phyloP scores from a whole-genome alignment of 768 basidiomycete genomes.

The Sarcomyxa edulis region DNA sequence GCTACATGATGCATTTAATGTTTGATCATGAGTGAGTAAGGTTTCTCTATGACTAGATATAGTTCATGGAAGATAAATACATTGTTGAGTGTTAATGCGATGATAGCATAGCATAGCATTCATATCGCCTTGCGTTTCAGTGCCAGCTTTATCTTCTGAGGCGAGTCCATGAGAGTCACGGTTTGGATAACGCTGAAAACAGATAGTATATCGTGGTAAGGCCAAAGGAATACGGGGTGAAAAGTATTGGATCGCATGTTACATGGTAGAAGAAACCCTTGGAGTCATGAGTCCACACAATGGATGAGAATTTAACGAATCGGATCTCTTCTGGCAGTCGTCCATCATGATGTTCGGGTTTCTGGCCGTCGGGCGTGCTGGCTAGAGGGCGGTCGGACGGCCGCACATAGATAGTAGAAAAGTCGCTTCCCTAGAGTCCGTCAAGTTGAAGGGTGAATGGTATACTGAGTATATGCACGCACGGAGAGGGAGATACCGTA shows the following conservation, averaged over 20 bases:
- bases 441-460: no score
- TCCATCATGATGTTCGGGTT: constrained; percentile 38
- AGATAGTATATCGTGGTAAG: constrained; percentile 1
- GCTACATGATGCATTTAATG: constrained; percentile 30
- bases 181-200: constrained; percentile 54
- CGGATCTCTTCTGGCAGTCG: constrained; percentile 63
- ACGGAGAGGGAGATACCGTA: constrained; percentile 75
- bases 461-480: no score
- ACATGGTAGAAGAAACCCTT: constrained; percentile 85
- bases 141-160: constrained; percentile 47
- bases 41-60: constrained; percentile 4
- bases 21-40: constrained; percentile 1
- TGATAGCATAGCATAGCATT: constrained; percentile 80
- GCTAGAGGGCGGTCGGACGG: constrained; percentile 55
- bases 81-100: constrained; percentile 62
- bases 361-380: constrained; percentile 25
- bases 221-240: constrained; percentile 1
- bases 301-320: constrained; percentile 71
- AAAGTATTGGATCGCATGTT: constrained; percentile 18
- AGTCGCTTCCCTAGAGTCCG: constrained; percentile 73
- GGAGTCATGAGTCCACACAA: constrained; percentile 73
- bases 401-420: constrained; percentile 64
- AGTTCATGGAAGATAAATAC: constrained; percentile 34
- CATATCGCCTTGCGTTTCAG: constrained; percentile 55
- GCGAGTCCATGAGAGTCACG: constrained; percentile 24